Percentiles rank a stretch among this genome's conserved stretches.
Conservation (phyloP, 768 basidiomycete genomes). For the Termitomyces sp. region DNA sequence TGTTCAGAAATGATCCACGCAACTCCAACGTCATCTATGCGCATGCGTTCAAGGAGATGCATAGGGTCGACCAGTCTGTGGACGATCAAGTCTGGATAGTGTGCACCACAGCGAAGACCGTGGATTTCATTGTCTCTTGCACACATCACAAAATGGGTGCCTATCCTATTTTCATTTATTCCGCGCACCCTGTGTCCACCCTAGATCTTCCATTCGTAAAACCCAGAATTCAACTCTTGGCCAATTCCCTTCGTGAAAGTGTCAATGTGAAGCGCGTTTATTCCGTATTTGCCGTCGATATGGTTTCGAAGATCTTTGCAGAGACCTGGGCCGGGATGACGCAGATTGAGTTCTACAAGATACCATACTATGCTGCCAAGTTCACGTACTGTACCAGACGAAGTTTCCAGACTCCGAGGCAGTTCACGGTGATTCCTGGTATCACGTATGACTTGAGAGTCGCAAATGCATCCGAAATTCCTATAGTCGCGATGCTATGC, state of each 20-base stretch:
- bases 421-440: constrained; percentile 2
- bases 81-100: constrained; percentile 21
- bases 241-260: not conserved
- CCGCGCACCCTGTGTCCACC: not conserved
- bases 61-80: not conserved
- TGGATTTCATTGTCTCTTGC: constrained; percentile 8
- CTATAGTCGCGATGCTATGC: constrained; percentile 1
- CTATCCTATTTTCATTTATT: constrained; percentile 11
- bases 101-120: constrained; percentile 26
- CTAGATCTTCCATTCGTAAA: not conserved
- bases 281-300: constrained; percentile 6
- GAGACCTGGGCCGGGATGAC: constrained; percentile 1
- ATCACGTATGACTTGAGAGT: constrained; percentile 7
- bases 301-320: constrained; percentile 4
- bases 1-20: constrained; percentile 20
- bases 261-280: constrained; percentile 5
- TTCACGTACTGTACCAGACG: constrained; percentile 7
- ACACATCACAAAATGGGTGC: constrained; percentile 4
- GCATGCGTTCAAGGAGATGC: constrained; percentile 8
- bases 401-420: constrained; percentile 2
- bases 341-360: not conserved
- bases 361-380: constrained; percentile 9
- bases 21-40: constrained; percentile 22
- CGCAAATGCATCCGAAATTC: constrained; percentile 1
- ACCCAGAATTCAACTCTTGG: constrained; percentile 3